phyloP scores from a whole-genome alignment of 805 yeast species.

The Myxozyma neotropica region DNA sequence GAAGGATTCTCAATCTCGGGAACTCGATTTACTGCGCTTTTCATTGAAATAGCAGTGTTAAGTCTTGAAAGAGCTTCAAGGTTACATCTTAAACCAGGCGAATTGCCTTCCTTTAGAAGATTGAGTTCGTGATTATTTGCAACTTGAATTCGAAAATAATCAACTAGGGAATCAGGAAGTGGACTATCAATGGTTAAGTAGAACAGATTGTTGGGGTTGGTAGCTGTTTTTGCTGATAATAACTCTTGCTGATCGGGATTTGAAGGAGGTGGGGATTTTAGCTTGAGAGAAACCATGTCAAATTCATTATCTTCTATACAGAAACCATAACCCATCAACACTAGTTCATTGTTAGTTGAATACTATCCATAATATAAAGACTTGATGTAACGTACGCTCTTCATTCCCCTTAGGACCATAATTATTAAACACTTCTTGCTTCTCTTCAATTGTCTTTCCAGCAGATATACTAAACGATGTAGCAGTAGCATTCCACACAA shows the following conservation, averaged over 20 bases:
- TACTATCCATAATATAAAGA: not conserved
- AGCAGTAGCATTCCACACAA: conserved; percentile 57
- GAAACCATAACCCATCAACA: conserved; percentile 83
- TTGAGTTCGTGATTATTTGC: conserved; percentile 13
- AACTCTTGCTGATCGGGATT: not conserved
- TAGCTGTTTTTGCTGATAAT: not conserved
- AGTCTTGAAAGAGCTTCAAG: conserved; percentile 14
- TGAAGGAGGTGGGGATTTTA: conserved; percentile 37
- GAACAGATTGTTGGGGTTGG: not conserved
- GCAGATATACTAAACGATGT: conserved; percentile 48
- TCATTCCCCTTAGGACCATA: conserved; percentile 90
- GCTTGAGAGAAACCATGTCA: conserved; percentile 62
- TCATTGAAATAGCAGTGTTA: conserved; percentile 8
- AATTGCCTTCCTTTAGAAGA: not conserved
- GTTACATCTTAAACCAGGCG: conserved; percentile 12
- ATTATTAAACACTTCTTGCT: conserved; percentile 68
- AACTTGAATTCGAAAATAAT: conserved; percentile 11
- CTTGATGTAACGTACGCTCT: conserved; percentile 45
- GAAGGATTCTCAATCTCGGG: conserved; percentile 4
- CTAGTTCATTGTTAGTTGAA: not conserved
- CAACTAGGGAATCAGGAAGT: conserved; percentile 9
- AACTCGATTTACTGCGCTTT: not conserved
- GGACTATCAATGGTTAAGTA: conserved; percentile 11
- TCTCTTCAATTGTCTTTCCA: conserved; percentile 36
- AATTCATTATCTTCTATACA: conserved; percentile 55